A percentile compares a stretch with the other conserved stretches of the same genome.
Conservation (phyloP, 768 basidiomycete species). For the Suillus subluteus region DNA sequence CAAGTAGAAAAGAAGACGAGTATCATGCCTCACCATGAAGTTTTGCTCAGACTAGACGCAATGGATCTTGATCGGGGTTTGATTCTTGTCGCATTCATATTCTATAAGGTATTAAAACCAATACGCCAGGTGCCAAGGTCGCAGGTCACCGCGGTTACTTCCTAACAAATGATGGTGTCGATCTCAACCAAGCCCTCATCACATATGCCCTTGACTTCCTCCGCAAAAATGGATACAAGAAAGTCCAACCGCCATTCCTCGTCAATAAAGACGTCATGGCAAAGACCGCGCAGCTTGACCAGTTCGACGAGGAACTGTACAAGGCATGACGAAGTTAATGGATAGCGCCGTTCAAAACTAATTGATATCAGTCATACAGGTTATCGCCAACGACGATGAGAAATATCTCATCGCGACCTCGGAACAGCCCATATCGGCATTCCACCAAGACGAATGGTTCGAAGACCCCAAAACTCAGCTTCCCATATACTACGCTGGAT, state of each 20-base stretch:
- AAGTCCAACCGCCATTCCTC: conserved; percentile 96
- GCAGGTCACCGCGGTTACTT: conserved; percentile 97
- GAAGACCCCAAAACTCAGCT: conserved; percentile 90
- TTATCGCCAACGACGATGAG: conserved; percentile 89
- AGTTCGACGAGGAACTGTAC: conserved; percentile 99
- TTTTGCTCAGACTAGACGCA: conserved; percentile 88
- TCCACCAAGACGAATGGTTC: conserved; percentile 97
- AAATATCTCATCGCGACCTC: conserved; percentile 99
- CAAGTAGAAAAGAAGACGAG: conserved; percentile 72
- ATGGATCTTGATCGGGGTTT: conserved; percentile 95
- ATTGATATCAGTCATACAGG: conserved; percentile 44
- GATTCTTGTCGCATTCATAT: neutral
- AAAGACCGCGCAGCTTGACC: conserved; percentile 96
- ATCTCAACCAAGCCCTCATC: conserved; percentile 96
- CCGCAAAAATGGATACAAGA: conserved; percentile 81
- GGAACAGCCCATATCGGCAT: conserved; percentile 97
- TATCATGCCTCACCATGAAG: conserved; percentile 98
- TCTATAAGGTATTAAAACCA: conserved; percentile 5
- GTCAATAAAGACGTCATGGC: conserved; percentile 98
- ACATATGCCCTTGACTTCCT: conserved; percentile 95
- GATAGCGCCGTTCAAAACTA: conserved; percentile 1
- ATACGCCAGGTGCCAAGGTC: conserved; percentile 76
- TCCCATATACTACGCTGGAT: conserved; percentile 88
- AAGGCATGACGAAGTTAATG: conserved; percentile 57
- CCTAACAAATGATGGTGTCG: conserved; percentile 92